phyloP scores from a whole-genome alignment of 257 asterid genomes.

The Nicotiana paniculata region DNA sequence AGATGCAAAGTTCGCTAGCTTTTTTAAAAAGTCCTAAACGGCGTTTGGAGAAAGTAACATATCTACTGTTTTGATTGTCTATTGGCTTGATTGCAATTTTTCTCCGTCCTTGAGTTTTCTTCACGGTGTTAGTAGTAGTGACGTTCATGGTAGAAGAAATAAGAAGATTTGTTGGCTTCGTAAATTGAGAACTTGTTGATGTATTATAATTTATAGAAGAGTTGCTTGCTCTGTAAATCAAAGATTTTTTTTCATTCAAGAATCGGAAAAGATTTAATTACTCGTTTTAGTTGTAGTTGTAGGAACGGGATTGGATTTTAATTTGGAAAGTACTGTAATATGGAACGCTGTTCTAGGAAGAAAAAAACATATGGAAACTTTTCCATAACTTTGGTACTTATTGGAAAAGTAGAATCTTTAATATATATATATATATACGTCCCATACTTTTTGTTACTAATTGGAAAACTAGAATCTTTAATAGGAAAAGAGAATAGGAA shows the following conservation, averaged over 20 bases:
- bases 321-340: not conserved
- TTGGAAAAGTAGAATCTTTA: not conserved
- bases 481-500: too few relatives aligned
- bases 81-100: constrained; percentile 32
- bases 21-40: constrained; percentile 30
- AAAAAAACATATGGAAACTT: too few relatives aligned
- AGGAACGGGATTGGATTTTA: not conserved
- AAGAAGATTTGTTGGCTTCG: not conserved
- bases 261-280: not conserved
- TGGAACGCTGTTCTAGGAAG: too few relatives aligned
- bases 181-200: not conserved
- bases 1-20: constrained; percentile 30
- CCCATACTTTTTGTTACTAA: too few relatives aligned
- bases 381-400: too few relatives aligned
- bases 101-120: constrained; percentile 26
- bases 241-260: not conserved
- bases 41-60: constrained; percentile 30
- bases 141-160: not conserved
- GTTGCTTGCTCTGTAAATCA: not conserved
- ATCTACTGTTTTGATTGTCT: constrained; percentile 13
- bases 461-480: too few relatives aligned
- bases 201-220: not conserved
- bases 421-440: too few relatives aligned
- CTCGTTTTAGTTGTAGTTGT: not conserved
- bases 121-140: not conserved